Evolutionary conservation across 2,329 filamentous ascomycete species (phyloP), one percentile per base, ranked within the genome.

Genomic region (Tolypocladium inflatum): DNA sequence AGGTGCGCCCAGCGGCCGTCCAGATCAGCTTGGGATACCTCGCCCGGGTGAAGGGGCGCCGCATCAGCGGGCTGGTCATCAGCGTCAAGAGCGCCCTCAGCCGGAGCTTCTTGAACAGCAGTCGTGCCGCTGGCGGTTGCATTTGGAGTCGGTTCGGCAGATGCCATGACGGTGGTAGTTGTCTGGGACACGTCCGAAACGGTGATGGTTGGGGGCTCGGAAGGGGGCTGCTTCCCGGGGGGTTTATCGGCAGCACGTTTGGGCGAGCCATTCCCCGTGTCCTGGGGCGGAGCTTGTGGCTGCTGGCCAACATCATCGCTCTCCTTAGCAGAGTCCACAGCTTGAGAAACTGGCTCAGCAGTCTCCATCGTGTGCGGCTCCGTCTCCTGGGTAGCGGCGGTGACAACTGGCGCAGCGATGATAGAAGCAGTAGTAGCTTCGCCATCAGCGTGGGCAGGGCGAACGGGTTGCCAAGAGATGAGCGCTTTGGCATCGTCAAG

Each of bases 1-100:
- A 78, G 65, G 45, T 74, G 63, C 23, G 72, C 65, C 71, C 73
- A 77, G 26, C 70, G 68, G 2, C 72, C 70, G 15, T 56, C 57
- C 15, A 68, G 70, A 6, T 63, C 59, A 54, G 68, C 69, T 41
- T 72, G 70, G 37, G 68, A 64, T 57, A 68, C 66, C 57, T 35
- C 57, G 57, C 2, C 58, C 52, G 50, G 43, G 42, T 54, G 60
- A 55, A n/a, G 55, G 15, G 30, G 57, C 43, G 17, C 26, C 57
- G 43, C 23, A 35, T 35, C 48, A 21, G 19, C 30, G 8, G 19
- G 19, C 30, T 21, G 48, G 30, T n/a, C 30, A 15, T 51, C 3
- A 19, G 19, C 5, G 19, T 35, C 10, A 13, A 51, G 4, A 21
- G 5, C 48, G n/a, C 9, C 48, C 19, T 35, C 30, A 2, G 30